phyloP scores from a whole-genome alignment of 192 early-diverging fungal genomes.

The Podochytrium sp. region DNA sequence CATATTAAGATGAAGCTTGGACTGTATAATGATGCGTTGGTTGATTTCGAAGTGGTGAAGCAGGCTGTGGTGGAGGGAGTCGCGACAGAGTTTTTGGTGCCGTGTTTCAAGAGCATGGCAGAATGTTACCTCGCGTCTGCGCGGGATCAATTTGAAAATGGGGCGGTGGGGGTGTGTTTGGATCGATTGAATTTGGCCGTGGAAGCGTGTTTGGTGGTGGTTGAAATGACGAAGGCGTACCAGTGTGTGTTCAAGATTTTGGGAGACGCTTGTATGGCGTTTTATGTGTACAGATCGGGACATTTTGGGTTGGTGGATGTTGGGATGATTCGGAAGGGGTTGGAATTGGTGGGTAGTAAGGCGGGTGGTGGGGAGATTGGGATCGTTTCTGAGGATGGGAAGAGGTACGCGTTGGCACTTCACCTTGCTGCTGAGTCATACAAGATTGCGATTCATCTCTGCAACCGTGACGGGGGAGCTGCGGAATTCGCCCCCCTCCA shows the following conservation, averaged over 20 bases:
- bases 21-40: constrained; percentile 36
- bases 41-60: constrained; percentile 27
- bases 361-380: neutral
- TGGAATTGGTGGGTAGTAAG: neutral
- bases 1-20: constrained; percentile 37
- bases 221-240: neutral
- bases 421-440: constrained; percentile 25
- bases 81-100: constrained; percentile 7
- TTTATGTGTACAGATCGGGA: neutral
- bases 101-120: constrained; percentile 37
- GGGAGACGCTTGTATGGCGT: constrained; percentile 39
- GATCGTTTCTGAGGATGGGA: neutral
- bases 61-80: neutral
- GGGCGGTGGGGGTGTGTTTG: constrained; percentile 35
- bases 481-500: neutral
- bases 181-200: constrained; percentile 31
- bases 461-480: neutral
- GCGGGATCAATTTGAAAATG: constrained; percentile 22
- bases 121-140: constrained; percentile 34
- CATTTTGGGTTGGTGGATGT: neutral
- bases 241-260: constrained; percentile 42
- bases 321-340: neutral
- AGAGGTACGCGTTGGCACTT: constrained; percentile 8
- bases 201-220: neutral
- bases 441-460: constrained; percentile 28